These are phyloP conservation scores for Scheffersomyces parashehatae DNA, from an alignment of 1,139 yeast species.

Conservation along the genomic window DNA sequence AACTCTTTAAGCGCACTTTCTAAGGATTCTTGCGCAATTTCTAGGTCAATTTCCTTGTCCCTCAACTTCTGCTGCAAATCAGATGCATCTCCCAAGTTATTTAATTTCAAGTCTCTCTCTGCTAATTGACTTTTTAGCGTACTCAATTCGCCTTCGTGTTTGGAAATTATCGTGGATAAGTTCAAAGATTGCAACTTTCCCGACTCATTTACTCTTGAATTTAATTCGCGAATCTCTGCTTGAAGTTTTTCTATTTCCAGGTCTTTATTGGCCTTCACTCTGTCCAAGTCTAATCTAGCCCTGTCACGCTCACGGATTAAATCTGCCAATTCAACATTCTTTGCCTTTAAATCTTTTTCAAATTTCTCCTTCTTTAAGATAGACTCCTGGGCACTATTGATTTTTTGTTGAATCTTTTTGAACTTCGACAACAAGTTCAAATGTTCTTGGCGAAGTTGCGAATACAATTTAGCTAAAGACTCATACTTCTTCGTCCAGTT, in stretches of 20 bases:
- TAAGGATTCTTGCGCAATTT: slow-evolving; percentile 76
- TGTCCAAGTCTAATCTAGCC: slow-evolving; percentile 80
- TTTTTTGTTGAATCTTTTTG: slow-evolving; percentile 84
- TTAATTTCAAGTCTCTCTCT: slow-evolving; percentile 24
- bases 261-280: slow-evolving; percentile 65
- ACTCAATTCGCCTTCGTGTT: slow-evolving; percentile 60
- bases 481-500: slow-evolving; percentile 90
- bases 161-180: slow-evolving; percentile 58
- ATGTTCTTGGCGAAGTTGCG: slow-evolving; percentile 92
- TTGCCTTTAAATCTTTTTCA: slow-evolving; percentile 81
- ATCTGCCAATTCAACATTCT: slow-evolving; percentile 86
- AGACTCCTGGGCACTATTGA: slow-evolving; percentile 91
- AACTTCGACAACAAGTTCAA: slow-evolving; percentile 75
- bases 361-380: slow-evolving; percentile 79
- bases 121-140: slow-evolving; percentile 40
- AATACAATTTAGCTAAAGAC: slow-evolving; percentile 83
- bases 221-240: slow-evolving; percentile 64
- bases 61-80: slow-evolving; percentile 50
- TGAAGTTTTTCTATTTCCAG: slow-evolving; percentile 68
- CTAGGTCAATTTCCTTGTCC: slow-evolving; percentile 78
- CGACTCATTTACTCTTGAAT: slow-evolving; percentile 58
- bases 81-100: slow-evolving; percentile 18
- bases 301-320: slow-evolving; percentile 88
- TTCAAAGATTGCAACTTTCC: slow-evolving; percentile 72
- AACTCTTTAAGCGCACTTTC: slow-evolving; percentile 69